phyloP scores from a whole-genome alignment of 2,329 filamentous ascomycete species.

The Pseudogymnoascus sp. region DNA sequence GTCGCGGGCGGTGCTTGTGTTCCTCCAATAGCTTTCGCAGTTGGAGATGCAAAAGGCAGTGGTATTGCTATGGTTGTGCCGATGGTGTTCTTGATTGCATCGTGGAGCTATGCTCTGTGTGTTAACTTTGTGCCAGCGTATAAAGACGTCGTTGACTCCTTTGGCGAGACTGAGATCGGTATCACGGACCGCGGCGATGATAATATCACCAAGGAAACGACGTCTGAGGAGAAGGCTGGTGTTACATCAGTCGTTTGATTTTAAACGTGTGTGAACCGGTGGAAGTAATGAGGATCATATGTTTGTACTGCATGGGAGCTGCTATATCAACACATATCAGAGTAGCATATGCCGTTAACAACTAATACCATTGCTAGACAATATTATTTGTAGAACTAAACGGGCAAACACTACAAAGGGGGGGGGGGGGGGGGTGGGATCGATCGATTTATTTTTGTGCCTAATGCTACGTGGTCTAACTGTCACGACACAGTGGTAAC shows the following conservation, averaged over 20 bases:
- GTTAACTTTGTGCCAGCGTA: constrained; percentile 16
- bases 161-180: constrained; percentile 3
- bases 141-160: constrained; percentile 22
- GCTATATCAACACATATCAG: not conserved
- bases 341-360: not conserved
- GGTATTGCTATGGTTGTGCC: constrained; percentile 1
- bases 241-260: not conserved
- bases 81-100: constrained; percentile 19
- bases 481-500: not conserved
- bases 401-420: not conserved
- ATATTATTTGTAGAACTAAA: not conserved
- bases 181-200: not conserved
- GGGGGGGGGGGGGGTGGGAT: no score
- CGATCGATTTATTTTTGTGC: not conserved
- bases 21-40: constrained; percentile 61
- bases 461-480: not conserved
- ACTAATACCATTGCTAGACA: not conserved
- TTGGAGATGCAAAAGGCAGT: constrained; percentile 47
- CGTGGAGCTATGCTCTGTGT: constrained; percentile 7
- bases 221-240: not conserved
- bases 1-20: constrained; percentile 55
- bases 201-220: not conserved
- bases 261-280: not conserved
- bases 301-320: not conserved
- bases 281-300: not conserved